Conservation (phyloP, 148 eudicot genomes). For the Chenopodium quinoa region DNA sequence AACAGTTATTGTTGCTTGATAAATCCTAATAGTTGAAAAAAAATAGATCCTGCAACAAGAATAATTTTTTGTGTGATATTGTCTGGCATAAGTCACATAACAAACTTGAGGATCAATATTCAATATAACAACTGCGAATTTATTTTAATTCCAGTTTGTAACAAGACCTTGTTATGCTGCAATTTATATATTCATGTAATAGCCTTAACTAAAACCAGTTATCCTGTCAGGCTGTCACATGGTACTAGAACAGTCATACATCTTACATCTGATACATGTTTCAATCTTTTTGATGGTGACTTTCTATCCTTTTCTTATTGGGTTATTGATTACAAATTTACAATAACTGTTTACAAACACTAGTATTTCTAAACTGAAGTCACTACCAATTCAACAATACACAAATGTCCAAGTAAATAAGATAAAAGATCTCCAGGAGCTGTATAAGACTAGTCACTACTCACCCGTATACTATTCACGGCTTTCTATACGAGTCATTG, state of each 20-base stretch:
- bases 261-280: not conserved
- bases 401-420: too few species aligned
- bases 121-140: not conserved
- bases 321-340: too few species aligned
- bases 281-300: not conserved
- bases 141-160: not conserved
- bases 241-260: not conserved
- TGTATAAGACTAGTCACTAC: too few species aligned
- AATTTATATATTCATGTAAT: not conserved
- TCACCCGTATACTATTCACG: too few species aligned
- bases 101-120: not conserved
- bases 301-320: too few species aligned
- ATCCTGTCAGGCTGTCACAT: slow-evolving; percentile 27
- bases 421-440: too few species aligned
- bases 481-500: too few species aligned
- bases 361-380: too few species aligned
- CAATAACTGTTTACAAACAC: too few species aligned
- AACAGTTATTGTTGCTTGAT: too few species aligned
- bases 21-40: not conserved
- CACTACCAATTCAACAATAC: too few species aligned
- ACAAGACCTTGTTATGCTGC: not conserved
- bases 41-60: not conserved
- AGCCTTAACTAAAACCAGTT: not conserved
- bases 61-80: slow-evolving; percentile 12
- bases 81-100: not conserved